phyloP scores from a whole-genome alignment of 2,329 filamentous ascomycete genomes.

The Diplocarpon mali region DNA sequence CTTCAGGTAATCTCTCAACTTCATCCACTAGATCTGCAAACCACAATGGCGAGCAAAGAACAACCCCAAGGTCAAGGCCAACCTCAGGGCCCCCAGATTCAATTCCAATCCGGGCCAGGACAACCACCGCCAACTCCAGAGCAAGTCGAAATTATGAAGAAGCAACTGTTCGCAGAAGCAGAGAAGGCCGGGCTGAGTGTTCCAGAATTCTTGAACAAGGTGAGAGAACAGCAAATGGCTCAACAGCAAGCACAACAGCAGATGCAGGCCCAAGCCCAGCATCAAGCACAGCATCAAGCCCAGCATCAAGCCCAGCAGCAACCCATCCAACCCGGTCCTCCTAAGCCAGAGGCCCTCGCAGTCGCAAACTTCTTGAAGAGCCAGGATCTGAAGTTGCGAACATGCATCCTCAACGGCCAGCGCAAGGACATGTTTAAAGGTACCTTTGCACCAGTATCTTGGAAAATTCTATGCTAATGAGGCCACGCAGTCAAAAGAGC shows the following conservation, averaged over 20 bases:
- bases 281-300: conserved; percentile 34
- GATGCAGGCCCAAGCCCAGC: conserved; percentile 29
- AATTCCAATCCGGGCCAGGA: conserved; percentile 21
- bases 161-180: conserved; percentile 72
- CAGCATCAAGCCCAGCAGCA: conserved; percentile 36
- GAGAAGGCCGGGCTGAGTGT: conserved; percentile 75
- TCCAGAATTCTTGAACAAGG: conserved; percentile 67
- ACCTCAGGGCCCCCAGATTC: conserved; percentile 9
- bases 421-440: conserved; percentile 97
- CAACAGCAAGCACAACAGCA: conserved; percentile 34
- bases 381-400: conserved; percentile 80
- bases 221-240: conserved; percentile 43
- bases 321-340: conserved; percentile 65
- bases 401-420: conserved; percentile 89
- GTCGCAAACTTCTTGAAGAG: conserved; percentile 77
- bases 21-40: too few relatives aligned
- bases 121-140: conserved; percentile 56
- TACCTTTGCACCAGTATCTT: conserved; percentile 29
- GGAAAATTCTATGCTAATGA: conserved; percentile 1
- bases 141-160: conserved; percentile 76
- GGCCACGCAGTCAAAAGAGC: conserved; percentile 72
- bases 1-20: too few relatives aligned
- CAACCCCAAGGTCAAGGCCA: conserved; percentile 10
- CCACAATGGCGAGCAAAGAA: background rate
- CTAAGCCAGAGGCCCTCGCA: conserved; percentile 79